Conservation (phyloP, 768 basidiomycete species). For the Fibroporia radiculosa region DNA sequence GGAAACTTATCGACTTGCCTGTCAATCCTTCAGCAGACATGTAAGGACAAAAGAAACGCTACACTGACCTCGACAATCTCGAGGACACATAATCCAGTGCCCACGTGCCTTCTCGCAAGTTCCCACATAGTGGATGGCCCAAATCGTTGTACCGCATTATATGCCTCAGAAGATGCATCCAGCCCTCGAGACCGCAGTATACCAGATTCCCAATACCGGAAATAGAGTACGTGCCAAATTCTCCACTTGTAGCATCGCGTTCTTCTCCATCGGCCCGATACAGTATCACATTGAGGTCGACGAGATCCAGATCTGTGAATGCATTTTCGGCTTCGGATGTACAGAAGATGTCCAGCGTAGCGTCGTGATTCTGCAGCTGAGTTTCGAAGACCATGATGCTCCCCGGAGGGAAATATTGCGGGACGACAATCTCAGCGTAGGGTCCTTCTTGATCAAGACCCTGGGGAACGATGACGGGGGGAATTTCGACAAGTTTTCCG, state of each 20-base stretch:
- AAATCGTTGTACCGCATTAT: conserved; percentile 90
- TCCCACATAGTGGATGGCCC: conserved; percentile 84
- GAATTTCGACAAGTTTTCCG: conserved; percentile 57
- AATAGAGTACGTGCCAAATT: conserved; percentile 77
- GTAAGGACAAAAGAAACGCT: background rate
- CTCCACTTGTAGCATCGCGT: conserved; percentile 74
- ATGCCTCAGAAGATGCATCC: conserved; percentile 84
- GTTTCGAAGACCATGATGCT: conserved; percentile 92
- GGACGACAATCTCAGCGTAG: conserved; percentile 74
- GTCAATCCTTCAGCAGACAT: conserved; percentile 2
- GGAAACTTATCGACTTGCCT: conserved; percentile 63
- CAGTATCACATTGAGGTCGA: conserved; percentile 86
- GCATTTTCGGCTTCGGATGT: conserved; percentile 62
- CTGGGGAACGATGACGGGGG: conserved; percentile 48
- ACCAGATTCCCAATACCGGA: conserved; percentile 67
- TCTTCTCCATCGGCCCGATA: conserved; percentile 90
- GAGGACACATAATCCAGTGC: conserved; percentile 80
- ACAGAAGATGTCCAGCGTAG: conserved; percentile 68
- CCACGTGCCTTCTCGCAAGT: conserved; percentile 86
- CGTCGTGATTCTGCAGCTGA: conserved; percentile 65
- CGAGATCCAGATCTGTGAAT: conserved; percentile 64
- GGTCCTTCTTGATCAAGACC: conserved; percentile 60
- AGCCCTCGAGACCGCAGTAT: conserved; percentile 95
- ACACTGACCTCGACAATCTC: conserved; percentile 61
- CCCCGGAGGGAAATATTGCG: conserved; percentile 91